Conservation (phyloP, 805 yeast genomes). For the Candida rishiriensis region DNA sequence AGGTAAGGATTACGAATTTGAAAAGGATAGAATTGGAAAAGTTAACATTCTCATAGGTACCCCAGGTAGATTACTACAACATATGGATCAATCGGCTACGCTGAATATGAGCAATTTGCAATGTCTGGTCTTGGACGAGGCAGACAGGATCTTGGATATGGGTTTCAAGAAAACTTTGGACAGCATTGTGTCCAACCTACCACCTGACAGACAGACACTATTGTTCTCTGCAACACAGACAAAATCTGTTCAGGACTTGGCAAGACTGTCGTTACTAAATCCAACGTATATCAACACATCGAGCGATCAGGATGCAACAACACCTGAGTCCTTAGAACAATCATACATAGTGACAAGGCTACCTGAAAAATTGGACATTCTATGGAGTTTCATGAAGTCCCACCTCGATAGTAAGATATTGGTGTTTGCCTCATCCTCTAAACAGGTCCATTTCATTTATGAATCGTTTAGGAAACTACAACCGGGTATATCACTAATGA, state of each 20-base stretch:
- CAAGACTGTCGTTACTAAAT: constrained; percentile 65
- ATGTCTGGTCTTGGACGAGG: constrained; percentile 81
- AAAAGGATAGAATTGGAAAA: constrained; percentile 70
- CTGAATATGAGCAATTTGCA: constrained; percentile 72
- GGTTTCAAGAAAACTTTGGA: constrained; percentile 84
- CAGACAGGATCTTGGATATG: constrained; percentile 90
- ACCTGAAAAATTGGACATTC: constrained; percentile 76
- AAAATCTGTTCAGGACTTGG: constrained; percentile 75
- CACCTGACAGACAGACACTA: constrained; percentile 77
- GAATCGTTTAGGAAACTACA: constrained; percentile 83
- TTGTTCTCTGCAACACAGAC: constrained; percentile 89
- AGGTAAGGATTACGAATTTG: constrained; percentile 82
- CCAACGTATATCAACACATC: constrained; percentile 56
- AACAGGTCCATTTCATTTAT: constrained; percentile 86
- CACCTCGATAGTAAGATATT: constrained; percentile 77
- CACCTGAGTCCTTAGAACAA: constrained; percentile 85
- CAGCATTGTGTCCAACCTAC: constrained; percentile 71
- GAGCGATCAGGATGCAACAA: constrained; percentile 29
- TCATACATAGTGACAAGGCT: constrained; percentile 68
- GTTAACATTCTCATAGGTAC: constrained; percentile 86
- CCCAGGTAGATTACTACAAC: constrained; percentile 88
- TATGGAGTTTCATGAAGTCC: constrained; percentile 82
- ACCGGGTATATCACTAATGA: constrained; percentile 86
- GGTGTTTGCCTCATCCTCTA: constrained; percentile 82
- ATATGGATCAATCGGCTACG: constrained; percentile 83